Evolutionary conservation across 2,329 filamentous ascomycete genomes (phyloP).

Genomic region (Hymenoscyphus repandus): DNA sequence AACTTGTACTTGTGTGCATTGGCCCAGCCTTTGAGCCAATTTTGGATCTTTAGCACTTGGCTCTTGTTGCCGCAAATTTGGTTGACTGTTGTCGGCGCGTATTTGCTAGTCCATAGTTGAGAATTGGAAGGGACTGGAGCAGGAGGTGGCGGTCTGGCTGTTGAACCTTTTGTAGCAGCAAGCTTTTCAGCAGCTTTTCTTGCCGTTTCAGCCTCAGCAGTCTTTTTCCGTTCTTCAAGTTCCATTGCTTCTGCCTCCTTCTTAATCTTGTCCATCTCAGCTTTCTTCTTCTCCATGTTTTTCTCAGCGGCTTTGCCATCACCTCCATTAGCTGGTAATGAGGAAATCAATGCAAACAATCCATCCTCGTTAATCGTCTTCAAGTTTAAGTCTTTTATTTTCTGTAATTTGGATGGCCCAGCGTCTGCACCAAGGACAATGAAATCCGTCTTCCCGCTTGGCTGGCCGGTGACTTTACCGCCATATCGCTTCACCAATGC

Average conservation of each 20-base stretch:
- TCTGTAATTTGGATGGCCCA: conserved; percentile 85
- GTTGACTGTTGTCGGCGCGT: conserved; percentile 76
- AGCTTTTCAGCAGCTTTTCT: conserved; percentile 34
- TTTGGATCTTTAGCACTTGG: conserved; percentile 82
- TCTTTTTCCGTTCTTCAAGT: conserved; percentile 62
- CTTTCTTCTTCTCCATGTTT: conserved; percentile 75
- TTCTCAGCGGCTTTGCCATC: conserved; percentile 83
- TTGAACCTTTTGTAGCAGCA: conserved; percentile 34
- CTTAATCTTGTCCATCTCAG: conserved; percentile 77
- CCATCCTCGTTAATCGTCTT: conserved; percentile 95
- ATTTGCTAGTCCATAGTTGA: conserved; percentile 89
- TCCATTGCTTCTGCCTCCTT: conserved; percentile 83
- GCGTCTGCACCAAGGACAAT: conserved; percentile 89
- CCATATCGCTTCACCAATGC: conserved; percentile 88
- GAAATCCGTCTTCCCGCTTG: conserved; percentile 90
- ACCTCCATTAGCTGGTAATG: conserved; percentile 79
- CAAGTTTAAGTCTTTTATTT: conserved; percentile 72
- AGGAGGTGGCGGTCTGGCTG: conserved; percentile 34
- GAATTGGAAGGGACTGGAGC: conserved; percentile 43
- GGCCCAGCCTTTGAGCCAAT: conserved; percentile 79
- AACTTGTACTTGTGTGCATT: conserved; percentile 77
- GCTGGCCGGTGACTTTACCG: conserved; percentile 78
- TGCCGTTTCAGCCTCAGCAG: conserved; percentile 47
- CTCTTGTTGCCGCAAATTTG: conserved; percentile 96
- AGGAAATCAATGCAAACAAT: conserved; percentile 77